A percentile compares a stretch with the other conserved stretches of the same genome.
These are phyloP conservation scores for Ceratobasidium sp. DNA, from an alignment of 1,284 basidiomycete genomes.

Conservation along the genomic window DNA sequence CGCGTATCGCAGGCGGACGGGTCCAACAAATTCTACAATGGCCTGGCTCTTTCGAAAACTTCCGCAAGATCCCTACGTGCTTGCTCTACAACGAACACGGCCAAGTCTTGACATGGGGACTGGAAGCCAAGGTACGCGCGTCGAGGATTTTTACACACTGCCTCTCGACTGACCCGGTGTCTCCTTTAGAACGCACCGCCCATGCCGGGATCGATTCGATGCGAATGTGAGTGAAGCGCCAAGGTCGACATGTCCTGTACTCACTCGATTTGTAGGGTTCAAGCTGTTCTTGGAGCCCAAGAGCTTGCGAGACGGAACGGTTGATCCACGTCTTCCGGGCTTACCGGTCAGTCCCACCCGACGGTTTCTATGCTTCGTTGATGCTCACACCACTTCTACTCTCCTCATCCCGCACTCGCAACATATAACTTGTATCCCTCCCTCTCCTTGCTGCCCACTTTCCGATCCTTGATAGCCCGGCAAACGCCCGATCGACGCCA, in stretches of 20 bases:
- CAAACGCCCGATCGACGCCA: slow-evolving; percentile 79
- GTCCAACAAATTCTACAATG: slow-evolving; percentile 82
- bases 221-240: slow-evolving; percentile 67
- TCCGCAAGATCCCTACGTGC: slow-evolving; percentile 85
- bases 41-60: slow-evolving; percentile 84
- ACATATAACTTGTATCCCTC: neutral
- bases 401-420: too few relatives aligned
- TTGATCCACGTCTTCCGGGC: slow-evolving; percentile 67
- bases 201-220: slow-evolving; percentile 74
- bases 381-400: slow-evolving; percentile 1
- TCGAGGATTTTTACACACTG: neutral
- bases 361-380: neutral
- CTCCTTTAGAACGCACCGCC: slow-evolving; percentile 68
- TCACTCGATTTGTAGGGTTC: slow-evolving; percentile 67
- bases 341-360: slow-evolving; percentile 1
- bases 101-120: slow-evolving; percentile 79
- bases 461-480: slow-evolving; percentile 65
- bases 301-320: slow-evolving; percentile 74
- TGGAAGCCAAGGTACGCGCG: slow-evolving; percentile 72
- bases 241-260: neutral
- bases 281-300: slow-evolving; percentile 86
- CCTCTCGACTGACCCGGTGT: neutral
- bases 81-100: slow-evolving; percentile 79
- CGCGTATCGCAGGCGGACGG: slow-evolving; percentile 80
- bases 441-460: slow-evolving; percentile 10